Evolutionary conservation across 768 basidiomycete genomes (phyloP), one percentile per base, ranked within the genome.

Genomic region (Russula foetens): DNA sequence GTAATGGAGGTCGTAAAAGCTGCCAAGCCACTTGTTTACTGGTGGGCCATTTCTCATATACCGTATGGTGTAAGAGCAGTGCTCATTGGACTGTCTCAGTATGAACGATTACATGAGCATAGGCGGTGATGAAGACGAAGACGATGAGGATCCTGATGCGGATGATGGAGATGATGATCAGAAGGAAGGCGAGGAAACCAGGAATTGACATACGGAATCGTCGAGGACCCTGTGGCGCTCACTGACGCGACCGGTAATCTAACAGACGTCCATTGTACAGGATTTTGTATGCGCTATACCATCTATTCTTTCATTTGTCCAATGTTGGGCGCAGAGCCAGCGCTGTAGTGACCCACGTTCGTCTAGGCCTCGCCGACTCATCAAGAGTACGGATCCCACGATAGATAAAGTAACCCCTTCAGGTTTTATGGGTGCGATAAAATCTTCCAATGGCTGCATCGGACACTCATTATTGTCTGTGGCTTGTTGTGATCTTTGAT

Each of bases 1-100:
- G 38, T 81, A 2, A 59, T 71, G 31, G 63, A 73, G 1, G 71
- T 73, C 2, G 71, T 74, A n/a, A 65, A 59, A 24, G 71, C 75
- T 3, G 73, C 76, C 59, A 66, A 62, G 31, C 80, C 80, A 0
- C 74, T 82, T 41, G 76, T 79, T 0, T 75, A 76, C 57, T 59
- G 41, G 57, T 56, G 3, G 14, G 61, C 11, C 46, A n/a, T 19
- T 29, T 12, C 7, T 26, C n/a, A 33, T 33, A n/a, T 35, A 38
- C 35, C 3, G 7, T 12, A 19, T 45, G 7, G 12, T 11, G 19
- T 49, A n/a, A 26, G 19, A 28, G 19, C 17, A n/a, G 19, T 11
- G 11, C 39, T 58, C 24, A 56, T 43, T 5, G 14, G 29, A 5
- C 21, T 5, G 12, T 59, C 31, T 44, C 31, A 66, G 65, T 45